These are phyloP conservation scores for Conticribra guillardii DNA, from an alignment of 108 stramenopile species.

Conservation along the genomic window DNA sequence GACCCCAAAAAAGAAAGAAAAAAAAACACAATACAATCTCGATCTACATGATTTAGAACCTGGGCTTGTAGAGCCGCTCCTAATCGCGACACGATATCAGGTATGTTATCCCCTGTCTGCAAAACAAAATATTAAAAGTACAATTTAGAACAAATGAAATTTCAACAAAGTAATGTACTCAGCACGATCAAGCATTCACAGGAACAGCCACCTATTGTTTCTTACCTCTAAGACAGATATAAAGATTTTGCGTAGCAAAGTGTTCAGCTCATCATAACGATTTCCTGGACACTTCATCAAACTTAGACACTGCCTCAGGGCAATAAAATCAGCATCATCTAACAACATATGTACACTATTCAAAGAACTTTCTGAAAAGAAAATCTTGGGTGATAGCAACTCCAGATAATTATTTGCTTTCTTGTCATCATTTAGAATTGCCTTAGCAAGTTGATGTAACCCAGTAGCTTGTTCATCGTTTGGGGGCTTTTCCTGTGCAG, in stretches of 20 bases:
- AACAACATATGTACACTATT: not conserved
- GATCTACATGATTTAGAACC: not conserved
- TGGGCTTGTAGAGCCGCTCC: constrained; percentile 9
- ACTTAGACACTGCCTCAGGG: constrained; percentile 39
- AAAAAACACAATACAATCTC: constrained; percentile 16
- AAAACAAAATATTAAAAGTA: not conserved
- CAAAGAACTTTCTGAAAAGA: constrained; percentile 10
- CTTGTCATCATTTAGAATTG: constrained; percentile 12
- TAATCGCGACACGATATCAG: constrained; percentile 3
- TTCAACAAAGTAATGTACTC: not conserved
- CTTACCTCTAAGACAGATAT: constrained; percentile 26
- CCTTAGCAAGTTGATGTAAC: constrained; percentile 22
- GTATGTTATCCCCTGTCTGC: constrained; percentile 10
- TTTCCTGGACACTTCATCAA: constrained; percentile 27
- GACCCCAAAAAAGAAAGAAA: constrained; percentile 12
- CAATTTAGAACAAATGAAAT: not conserved
- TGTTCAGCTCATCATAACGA: constrained; percentile 6
- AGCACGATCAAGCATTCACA: not conserved
- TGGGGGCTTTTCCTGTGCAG: not conserved
- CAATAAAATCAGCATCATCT: not conserved
- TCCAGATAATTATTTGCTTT: constrained; percentile 7
- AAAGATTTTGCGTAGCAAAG: constrained; percentile 20
- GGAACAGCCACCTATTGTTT: no score
- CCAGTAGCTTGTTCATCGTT: constrained; percentile 11
- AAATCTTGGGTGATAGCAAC: constrained; percentile 15